phyloP scores from a whole-genome alignment of 352 stramenopile species.

The Poterioochromonas sp. region DNA sequence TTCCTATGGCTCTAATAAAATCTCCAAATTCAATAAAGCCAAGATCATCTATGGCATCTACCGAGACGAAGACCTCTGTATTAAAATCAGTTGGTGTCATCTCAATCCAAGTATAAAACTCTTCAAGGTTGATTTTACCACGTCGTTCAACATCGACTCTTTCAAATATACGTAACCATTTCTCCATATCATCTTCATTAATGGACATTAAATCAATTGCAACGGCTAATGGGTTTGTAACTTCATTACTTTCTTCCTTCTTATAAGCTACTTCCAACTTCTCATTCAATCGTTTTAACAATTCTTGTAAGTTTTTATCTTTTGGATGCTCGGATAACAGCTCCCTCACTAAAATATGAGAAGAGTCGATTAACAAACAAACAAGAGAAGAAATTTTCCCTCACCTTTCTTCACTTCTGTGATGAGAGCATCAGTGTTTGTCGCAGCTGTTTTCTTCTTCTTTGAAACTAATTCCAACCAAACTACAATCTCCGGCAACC shows the following conservation, averaged over 20 bases:
- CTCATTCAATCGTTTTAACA: conserved; percentile 13
- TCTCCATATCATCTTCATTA: not conserved
- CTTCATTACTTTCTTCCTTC: not conserved
- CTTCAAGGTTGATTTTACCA: not conserved
- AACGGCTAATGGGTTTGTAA: not conserved
- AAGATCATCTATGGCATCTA: not conserved
- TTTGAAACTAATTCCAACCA: not conserved
- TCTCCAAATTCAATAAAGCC: conserved; percentile 21
- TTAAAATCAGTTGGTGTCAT: not conserved
- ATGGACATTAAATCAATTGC: conserved; percentile 19
- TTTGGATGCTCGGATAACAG: not conserved
- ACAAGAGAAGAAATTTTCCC: too few species aligned
- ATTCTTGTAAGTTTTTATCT: not conserved
- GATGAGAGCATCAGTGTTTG: conserved; percentile 15
- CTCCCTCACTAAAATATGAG: not conserved
- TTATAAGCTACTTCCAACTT: conserved; percentile 4
- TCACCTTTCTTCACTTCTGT: conserved; percentile 4
- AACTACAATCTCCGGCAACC: not conserved
- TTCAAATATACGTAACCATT: not conserved
- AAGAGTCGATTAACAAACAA: too few species aligned
- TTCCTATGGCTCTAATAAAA: conserved; percentile 1
- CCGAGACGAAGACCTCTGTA: not conserved
- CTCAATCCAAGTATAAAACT: not conserved
- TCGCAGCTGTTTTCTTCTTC: not conserved
- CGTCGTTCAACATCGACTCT: not conserved